Evolutionary conservation across 2,329 filamentous ascomycete genomes (phyloP).

Genomic region (Fusarium anguioides): DNA sequence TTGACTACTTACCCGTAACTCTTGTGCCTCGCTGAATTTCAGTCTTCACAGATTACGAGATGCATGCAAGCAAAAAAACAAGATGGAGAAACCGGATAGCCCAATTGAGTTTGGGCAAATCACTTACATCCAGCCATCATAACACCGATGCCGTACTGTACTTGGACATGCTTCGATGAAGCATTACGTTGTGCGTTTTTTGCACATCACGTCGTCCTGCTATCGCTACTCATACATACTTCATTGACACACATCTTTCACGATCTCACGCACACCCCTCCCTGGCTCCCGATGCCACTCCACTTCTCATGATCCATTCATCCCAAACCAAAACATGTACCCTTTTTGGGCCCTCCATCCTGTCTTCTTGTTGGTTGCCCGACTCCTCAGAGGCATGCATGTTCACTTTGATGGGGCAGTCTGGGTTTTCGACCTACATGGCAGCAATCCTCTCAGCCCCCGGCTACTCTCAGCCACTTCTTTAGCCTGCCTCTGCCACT

Average conservation of each 20-base stretch:
- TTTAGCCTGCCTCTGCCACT: constrained; percentile 27
- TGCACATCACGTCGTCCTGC: neutral
- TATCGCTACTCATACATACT: constrained; percentile 1
- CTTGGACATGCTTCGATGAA: constrained; percentile 10
- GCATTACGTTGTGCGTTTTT: neutral
- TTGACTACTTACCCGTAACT: neutral
- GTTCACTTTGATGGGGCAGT: constrained; percentile 28
- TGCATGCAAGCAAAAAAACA: neutral
- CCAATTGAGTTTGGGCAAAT: neutral
- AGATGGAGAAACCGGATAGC: neutral
- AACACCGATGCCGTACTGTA: neutral
- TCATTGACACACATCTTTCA: constrained; percentile 8
- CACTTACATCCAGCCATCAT: constrained; percentile 6
- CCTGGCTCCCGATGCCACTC: constrained; percentile 39
- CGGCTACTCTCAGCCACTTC: constrained; percentile 36
- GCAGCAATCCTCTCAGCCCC: constrained; percentile 14
- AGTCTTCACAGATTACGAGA: neutral
- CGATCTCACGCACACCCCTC: constrained; percentile 31
- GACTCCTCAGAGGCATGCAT: constrained; percentile 25
- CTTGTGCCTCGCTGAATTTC: neutral
- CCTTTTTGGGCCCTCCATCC: constrained; percentile 37
- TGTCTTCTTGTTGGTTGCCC: constrained; percentile 41
- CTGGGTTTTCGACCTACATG: constrained; percentile 23
- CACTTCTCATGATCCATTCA: constrained; percentile 42
- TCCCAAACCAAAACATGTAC: constrained; percentile 29